A percentile compares a stretch with the other conserved stretches of the same genome.
phyloP scores from a whole-genome alignment of 1,284 basidiomycete genomes.

The Anthracocystis walkeri region DNA sequence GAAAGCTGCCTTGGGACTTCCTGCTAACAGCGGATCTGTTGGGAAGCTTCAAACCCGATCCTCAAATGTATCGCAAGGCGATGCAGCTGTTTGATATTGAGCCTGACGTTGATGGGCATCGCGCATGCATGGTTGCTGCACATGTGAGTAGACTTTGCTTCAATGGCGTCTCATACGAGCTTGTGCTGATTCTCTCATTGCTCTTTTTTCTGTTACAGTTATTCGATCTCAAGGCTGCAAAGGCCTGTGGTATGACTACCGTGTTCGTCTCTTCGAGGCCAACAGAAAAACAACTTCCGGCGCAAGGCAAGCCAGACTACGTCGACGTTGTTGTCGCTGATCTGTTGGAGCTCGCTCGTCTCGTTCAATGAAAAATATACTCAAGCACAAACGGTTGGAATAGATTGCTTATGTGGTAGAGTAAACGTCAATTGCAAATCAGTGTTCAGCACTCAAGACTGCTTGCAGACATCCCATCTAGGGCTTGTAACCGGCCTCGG shows the following conservation, averaged over 20 bases:
- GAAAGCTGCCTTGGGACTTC: slow-evolving; percentile 34
- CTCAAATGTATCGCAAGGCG: slow-evolving; percentile 22
- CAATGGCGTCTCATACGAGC: too few relatives aligned
- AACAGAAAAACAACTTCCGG: slow-evolving; percentile 30
- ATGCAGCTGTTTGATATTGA: slow-evolving; percentile 31
- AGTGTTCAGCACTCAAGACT: background rate
- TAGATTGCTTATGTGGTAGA: background rate
- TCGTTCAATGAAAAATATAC: background rate
- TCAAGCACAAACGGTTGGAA: background rate
- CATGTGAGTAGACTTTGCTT: slow-evolving; percentile 15
- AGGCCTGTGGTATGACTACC: slow-evolving; percentile 38
- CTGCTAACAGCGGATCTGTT: slow-evolving; percentile 32
- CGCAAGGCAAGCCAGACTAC: slow-evolving; percentile 30
- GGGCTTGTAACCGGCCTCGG: slow-evolving; percentile 71
- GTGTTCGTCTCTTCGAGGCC: slow-evolving; percentile 36
- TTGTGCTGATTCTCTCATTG: too few relatives aligned
- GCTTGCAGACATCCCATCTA: slow-evolving; percentile 3
- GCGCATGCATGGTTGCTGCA: slow-evolving; percentile 37
- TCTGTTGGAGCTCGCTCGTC: slow-evolving; percentile 23
- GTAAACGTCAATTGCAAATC: background rate
- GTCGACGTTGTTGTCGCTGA: slow-evolving; percentile 36
- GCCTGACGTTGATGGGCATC: slow-evolving; percentile 8
- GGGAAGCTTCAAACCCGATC: slow-evolving; percentile 39
- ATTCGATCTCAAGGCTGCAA: slow-evolving; percentile 39
- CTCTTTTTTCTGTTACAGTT: slow-evolving; percentile 11